These are phyloP conservation scores for Candida wancherniae DNA, from an alignment of 805 yeast genomes.

Conservation along the genomic window DNA sequence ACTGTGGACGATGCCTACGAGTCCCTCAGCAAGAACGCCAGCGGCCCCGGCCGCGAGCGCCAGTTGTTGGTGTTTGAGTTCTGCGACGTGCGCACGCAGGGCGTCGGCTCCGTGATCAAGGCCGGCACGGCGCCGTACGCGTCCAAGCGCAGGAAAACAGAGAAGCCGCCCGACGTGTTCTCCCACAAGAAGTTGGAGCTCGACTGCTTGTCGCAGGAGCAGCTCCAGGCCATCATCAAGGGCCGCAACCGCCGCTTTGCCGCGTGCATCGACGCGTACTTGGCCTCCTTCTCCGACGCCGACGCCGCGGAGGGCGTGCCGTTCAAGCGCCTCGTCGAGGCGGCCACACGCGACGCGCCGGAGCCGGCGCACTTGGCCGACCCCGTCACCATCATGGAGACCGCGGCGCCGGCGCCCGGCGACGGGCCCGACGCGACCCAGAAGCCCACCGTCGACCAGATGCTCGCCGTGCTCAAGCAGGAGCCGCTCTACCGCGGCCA, in stretches of 20 bases:
- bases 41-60: conserved; percentile 40
- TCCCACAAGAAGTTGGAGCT: conserved; percentile 41
- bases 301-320: conserved; percentile 33
- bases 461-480: conserved; percentile 46
- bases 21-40: conserved; percentile 47
- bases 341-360: conserved; percentile 43
- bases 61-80: conserved; percentile 74
- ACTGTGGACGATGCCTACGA: conserved; percentile 50
- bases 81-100: conserved; percentile 59
- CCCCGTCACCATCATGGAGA: conserved; percentile 48
- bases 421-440: conserved; percentile 8
- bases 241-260: conserved; percentile 53
- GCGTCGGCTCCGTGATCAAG: conserved; percentile 32
- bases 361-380: conserved; percentile 46
- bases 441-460: conserved; percentile 22
- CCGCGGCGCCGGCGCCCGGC: neutral
- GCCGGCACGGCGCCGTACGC: conserved; percentile 14
- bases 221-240: conserved; percentile 55
- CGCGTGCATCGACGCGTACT: conserved; percentile 13
- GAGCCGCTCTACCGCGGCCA: conserved; percentile 58
- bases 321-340: conserved; percentile 31
- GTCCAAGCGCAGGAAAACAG: conserved; percentile 6
- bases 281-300: conserved; percentile 21
- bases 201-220: conserved; percentile 49
- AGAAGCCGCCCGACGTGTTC: conserved; percentile 19